Conservation (phyloP, 371 early-diverging fungal species). For the Conidiobolus incongruus region DNA sequence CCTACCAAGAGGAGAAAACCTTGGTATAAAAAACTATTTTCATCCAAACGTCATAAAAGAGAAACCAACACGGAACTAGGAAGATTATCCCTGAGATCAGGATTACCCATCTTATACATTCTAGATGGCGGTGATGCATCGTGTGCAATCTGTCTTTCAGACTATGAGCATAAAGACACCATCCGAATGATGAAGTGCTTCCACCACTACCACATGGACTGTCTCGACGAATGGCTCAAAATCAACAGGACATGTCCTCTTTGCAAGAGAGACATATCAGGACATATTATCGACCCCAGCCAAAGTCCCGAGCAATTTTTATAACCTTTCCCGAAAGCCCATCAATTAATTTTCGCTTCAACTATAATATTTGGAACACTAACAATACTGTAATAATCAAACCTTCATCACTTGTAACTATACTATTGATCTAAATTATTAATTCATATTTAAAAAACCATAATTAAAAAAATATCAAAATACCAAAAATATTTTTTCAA, state of each 20-base stretch:
- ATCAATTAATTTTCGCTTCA: no score
- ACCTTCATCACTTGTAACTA: not conserved
- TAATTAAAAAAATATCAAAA: not conserved
- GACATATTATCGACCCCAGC: not conserved
- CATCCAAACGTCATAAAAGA: not conserved
- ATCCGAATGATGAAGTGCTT: constrained; percentile 33
- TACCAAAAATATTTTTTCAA: no score
- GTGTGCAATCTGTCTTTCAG: constrained; percentile 36
- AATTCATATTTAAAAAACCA: not conserved
- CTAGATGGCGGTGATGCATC: constrained; percentile 15
- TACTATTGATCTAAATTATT: not conserved
- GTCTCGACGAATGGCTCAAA: constrained; percentile 60
- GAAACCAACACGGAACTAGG: no score
- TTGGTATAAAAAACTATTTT: not conserved
- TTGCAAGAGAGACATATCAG: constrained; percentile 12
- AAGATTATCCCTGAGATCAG: no score
- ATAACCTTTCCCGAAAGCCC: no score
- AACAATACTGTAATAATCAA: not conserved
- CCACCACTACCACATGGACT: constrained; percentile 68
- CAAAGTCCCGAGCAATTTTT: no score
- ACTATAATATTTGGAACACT: not conserved
- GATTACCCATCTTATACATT: not conserved
- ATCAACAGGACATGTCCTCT: constrained; percentile 16
- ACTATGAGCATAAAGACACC: constrained; percentile 34
- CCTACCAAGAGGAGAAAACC: no score